These are phyloP conservation scores for Plasmopara halstedii DNA, from an alignment of 352 stramenopile species.

Conservation along the genomic window DNA sequence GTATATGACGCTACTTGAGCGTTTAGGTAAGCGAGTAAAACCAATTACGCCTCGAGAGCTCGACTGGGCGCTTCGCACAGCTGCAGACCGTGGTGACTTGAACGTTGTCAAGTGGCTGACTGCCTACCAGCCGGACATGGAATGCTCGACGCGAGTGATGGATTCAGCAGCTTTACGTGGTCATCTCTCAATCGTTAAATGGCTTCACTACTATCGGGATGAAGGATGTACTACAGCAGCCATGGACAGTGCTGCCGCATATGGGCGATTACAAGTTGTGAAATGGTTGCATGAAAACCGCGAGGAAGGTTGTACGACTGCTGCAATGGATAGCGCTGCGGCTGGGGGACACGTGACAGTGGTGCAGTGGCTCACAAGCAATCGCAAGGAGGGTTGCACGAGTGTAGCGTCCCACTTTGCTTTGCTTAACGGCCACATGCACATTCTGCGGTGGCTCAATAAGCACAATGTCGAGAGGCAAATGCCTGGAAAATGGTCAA, in stretches of 20 bases:
- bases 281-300: slow-evolving; percentile 65
- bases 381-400: slow-evolving; percentile 63
- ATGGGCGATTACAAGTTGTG: slow-evolving; percentile 58
- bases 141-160: slow-evolving; percentile 64
- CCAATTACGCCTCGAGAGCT: slow-evolving; percentile 43
- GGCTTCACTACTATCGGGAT: slow-evolving; percentile 53
- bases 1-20: slow-evolving; percentile 44
- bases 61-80: slow-evolving; percentile 60
- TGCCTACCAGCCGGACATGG: slow-evolving; percentile 40
- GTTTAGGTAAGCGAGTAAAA: slow-evolving; percentile 27
- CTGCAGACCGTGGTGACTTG: slow-evolving; percentile 62
- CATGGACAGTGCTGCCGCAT: slow-evolving; percentile 71
- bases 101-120: slow-evolving; percentile 56
- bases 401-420: slow-evolving; percentile 63
- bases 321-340: slow-evolving; percentile 64
- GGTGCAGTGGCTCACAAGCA: slow-evolving; percentile 49
- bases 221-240: slow-evolving; percentile 70
- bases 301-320: slow-evolving; percentile 55
- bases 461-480: slow-evolving; percentile 29
- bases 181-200: slow-evolving; percentile 62
- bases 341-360: slow-evolving; percentile 61
- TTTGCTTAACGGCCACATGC: slow-evolving; percentile 54
- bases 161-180: slow-evolving; percentile 68
- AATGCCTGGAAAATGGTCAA: neutral
- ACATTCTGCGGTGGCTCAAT: slow-evolving; percentile 59